Evolutionary conservation across 2,329 filamentous ascomycete species (phyloP).

Genomic region (Salinomyces thailandicus): DNA sequence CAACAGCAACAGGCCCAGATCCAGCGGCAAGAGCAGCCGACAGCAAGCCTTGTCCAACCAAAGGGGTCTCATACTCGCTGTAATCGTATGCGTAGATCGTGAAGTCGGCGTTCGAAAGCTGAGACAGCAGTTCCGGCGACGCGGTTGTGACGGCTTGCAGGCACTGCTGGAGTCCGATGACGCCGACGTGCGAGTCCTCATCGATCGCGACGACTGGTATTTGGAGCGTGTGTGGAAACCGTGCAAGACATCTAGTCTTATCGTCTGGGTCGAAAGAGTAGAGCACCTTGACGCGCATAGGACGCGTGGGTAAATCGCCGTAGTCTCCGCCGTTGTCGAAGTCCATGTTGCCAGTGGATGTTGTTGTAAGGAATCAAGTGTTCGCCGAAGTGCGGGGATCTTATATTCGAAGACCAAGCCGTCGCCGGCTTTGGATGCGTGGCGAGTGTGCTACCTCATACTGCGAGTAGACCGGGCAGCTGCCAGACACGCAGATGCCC

Average conservation of each 20-base stretch:
- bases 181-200: slow-evolving; percentile 68
- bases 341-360: slow-evolving; percentile 17
- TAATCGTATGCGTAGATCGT: slow-evolving; percentile 97
- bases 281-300: slow-evolving; percentile 72
- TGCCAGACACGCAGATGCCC: background rate
- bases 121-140: slow-evolving; percentile 75
- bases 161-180: slow-evolving; percentile 79
- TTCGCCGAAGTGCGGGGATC: slow-evolving; percentile 2
- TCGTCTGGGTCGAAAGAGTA: slow-evolving; percentile 90
- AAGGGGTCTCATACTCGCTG: slow-evolving; percentile 83
- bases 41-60: slow-evolving; percentile 91
- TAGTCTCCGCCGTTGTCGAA: slow-evolving; percentile 15
- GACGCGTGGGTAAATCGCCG: slow-evolving; percentile 28
- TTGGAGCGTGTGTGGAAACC: slow-evolving; percentile 67
- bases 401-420: slow-evolving; percentile 2
- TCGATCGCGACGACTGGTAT: slow-evolving; percentile 75
- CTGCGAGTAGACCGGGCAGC: background rate
- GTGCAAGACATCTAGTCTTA: slow-evolving; percentile 80
- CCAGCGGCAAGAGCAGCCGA: slow-evolving; percentile 65
- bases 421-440: background rate
- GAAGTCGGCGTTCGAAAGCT: slow-evolving; percentile 64
- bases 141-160: slow-evolving; percentile 66
- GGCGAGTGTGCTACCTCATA: background rate
- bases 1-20: slow-evolving; percentile 48
- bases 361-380: slow-evolving; percentile 12